Evolutionary conservation across 495 filamentous ascomycete genomes (phyloP).

Genomic region (Aspergillus steynii): DNA sequence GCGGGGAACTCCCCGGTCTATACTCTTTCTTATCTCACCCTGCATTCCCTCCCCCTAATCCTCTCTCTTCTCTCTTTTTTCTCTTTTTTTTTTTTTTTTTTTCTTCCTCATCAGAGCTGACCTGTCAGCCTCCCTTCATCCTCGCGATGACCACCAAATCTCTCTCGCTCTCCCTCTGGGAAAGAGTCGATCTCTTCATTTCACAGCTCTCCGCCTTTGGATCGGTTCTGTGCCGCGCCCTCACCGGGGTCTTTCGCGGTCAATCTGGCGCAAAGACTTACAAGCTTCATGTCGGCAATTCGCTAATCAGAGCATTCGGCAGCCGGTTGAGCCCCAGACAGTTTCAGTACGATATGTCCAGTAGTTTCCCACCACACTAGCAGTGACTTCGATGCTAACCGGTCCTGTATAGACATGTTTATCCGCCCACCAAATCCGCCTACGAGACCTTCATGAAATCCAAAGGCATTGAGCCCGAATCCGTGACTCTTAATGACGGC

Average conservation of each 20-base stretch:
- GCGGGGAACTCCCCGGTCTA: constrained; percentile 1
- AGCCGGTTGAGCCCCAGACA: constrained; percentile 29
- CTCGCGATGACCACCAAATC: neutral
- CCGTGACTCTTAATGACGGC: constrained; percentile 48
- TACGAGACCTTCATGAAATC: constrained; percentile 50
- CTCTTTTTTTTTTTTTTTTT: neutral
- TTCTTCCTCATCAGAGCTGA: neutral
- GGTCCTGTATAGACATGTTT: constrained; percentile 26
- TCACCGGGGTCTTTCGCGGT: constrained; percentile 42
- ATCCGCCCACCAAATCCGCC: constrained; percentile 38
- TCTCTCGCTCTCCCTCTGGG: constrained; percentile 36
- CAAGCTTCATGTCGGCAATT: constrained; percentile 32
- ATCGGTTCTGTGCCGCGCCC: constrained; percentile 25
- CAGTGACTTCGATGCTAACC: constrained; percentile 4
- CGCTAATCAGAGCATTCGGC: constrained; percentile 27
- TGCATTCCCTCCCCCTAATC: too few species aligned
- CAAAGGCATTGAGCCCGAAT: constrained; percentile 47
- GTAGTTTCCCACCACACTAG: neutral
- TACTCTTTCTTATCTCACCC: too few species aligned
- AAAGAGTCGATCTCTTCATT: constrained; percentile 33
- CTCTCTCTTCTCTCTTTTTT: too few species aligned
- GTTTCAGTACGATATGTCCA: constrained; percentile 26
- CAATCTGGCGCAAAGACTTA: constrained; percentile 33
- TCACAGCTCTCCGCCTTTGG: constrained; percentile 22
- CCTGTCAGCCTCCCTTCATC: neutral